phyloP scores from a whole-genome alignment of 1,139 yeast species.

The Yamadazyma membranifaciens region DNA sequence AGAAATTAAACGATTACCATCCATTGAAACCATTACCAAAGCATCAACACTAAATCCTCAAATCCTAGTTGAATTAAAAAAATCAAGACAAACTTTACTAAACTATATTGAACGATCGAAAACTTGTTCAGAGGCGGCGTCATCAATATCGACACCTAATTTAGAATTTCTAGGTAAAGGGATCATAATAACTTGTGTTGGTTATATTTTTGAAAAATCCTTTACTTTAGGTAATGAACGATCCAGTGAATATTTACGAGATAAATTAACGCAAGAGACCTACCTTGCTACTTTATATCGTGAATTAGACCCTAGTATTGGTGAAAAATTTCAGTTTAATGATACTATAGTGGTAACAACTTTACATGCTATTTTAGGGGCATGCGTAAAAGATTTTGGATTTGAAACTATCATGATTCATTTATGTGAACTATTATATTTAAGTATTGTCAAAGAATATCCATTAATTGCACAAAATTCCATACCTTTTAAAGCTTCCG shows the following conservation, averaged over 20 bases:
- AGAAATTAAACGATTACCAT: slow-evolving; percentile 6
- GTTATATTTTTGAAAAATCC: slow-evolving; percentile 60
- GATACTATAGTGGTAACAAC: slow-evolving; percentile 51
- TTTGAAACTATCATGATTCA: slow-evolving; percentile 64
- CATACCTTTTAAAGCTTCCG: slow-evolving; percentile 24
- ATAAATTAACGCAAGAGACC: slow-evolving; percentile 45
- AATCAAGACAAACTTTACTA: slow-evolving; percentile 18
- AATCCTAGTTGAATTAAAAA: slow-evolving; percentile 1
- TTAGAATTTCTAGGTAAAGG: slow-evolving; percentile 58
- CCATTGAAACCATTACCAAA: slow-evolving; percentile 7
- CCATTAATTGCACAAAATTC: slow-evolving; percentile 55
- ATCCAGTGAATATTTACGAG: slow-evolving; percentile 57
- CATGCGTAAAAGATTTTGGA: slow-evolving; percentile 76
- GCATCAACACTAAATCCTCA: not conserved
- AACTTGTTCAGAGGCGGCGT: slow-evolving; percentile 57
- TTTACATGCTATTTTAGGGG: slow-evolving; percentile 62
- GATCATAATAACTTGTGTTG: slow-evolving; percentile 52
- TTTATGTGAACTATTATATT: slow-evolving; percentile 66
- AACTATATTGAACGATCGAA: slow-evolving; percentile 59
- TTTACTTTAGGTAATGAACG: slow-evolving; percentile 25
- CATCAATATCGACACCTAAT: slow-evolving; percentile 37
- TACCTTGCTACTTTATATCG: slow-evolving; percentile 50
- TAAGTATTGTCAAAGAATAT: slow-evolving; percentile 59
- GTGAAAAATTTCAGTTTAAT: slow-evolving; percentile 20
- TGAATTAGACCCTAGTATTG: slow-evolving; percentile 47